Evolutionary conservation across 106 monocot genomes (phyloP).

Genomic region (Dendrobium huoshanense): DNA sequence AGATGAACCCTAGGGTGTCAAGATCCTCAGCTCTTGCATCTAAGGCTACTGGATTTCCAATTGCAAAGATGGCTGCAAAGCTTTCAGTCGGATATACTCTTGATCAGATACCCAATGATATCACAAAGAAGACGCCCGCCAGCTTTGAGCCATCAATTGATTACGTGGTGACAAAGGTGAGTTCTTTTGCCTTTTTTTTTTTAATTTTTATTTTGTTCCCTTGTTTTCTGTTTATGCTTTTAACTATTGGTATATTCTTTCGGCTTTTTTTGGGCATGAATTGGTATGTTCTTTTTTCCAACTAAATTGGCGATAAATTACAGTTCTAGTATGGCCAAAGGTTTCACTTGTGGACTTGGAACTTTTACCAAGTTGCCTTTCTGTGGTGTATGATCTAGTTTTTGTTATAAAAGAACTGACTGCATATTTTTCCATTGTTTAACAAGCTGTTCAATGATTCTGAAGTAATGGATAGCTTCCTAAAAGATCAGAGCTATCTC

Average conservation of each 20-base stretch:
- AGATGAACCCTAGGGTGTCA: constrained; percentile 98
- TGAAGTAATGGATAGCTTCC: neutral
- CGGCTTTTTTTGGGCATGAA: neutral
- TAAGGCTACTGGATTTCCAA: constrained; percentile 95
- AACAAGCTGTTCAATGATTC: neutral
- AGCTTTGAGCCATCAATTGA: constrained; percentile 99
- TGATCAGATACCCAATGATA: constrained; percentile 98
- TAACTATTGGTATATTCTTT: neutral
- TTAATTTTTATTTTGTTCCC: neutral
- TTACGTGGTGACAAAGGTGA: constrained; percentile 95
- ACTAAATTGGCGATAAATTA: no score
- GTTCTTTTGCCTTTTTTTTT: neutral
- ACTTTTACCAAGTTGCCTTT: neutral
- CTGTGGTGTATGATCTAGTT: neutral
- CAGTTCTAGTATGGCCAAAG: no score
- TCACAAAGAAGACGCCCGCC: constrained; percentile 97
- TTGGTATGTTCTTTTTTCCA: neutral
- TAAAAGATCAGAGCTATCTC: neutral
- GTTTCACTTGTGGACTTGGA: no score
- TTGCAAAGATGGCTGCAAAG: constrained; percentile 98
- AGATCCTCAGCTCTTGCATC: constrained; percentile 92
- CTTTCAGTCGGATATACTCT: constrained; percentile 90
- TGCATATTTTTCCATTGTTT: neutral
- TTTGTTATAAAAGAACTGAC: neutral
- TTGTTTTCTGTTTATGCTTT: neutral